Percentiles rank a stretch among this genome's conserved stretches.
Evolutionary conservation across 2,329 filamentous ascomycete species (phyloP).

Genomic region (Sporothrix curviconia): DNA sequence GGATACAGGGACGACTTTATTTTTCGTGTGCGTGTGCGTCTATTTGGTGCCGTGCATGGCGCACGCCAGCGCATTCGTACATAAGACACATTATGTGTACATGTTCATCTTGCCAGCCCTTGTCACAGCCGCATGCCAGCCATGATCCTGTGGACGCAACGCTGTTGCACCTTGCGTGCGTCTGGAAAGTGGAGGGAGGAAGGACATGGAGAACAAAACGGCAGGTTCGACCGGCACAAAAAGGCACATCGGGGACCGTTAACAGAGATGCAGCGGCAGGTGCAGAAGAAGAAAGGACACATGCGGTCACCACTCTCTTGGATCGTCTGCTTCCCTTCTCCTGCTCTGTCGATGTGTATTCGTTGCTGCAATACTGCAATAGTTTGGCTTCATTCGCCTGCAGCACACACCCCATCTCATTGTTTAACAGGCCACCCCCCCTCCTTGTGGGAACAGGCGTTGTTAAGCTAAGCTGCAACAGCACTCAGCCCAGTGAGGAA

Average conservation of each 20-base stretch:
- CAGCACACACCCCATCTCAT: neutral
- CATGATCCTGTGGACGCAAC: neutral
- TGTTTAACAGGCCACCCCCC: neutral
- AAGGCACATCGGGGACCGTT: no score
- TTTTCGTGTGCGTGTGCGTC: neutral
- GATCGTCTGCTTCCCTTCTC: neutral
- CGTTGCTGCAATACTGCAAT: no score
- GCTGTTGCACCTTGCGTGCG: neutral
- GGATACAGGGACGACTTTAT: no score
- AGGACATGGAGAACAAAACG: neutral
- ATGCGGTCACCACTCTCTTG: neutral
- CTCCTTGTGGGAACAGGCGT: neutral
- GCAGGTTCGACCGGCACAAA: neutral
- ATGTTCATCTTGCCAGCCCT: no score
- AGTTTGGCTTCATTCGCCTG: neutral
- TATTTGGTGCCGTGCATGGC: neutral
- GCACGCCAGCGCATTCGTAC: neutral
- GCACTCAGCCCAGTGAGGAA: slow-evolving; percentile 7
- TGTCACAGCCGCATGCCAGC: neutral
- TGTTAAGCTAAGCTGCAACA: neutral
- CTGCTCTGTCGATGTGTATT: neutral
- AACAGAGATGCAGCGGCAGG: no score
- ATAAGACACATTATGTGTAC: no score
- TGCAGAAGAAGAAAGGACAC: neutral
- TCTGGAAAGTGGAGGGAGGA: no score